phyloP scores from a whole-genome alignment of 2,329 filamentous ascomycete genomes.

The Neonectria faginata region DNA sequence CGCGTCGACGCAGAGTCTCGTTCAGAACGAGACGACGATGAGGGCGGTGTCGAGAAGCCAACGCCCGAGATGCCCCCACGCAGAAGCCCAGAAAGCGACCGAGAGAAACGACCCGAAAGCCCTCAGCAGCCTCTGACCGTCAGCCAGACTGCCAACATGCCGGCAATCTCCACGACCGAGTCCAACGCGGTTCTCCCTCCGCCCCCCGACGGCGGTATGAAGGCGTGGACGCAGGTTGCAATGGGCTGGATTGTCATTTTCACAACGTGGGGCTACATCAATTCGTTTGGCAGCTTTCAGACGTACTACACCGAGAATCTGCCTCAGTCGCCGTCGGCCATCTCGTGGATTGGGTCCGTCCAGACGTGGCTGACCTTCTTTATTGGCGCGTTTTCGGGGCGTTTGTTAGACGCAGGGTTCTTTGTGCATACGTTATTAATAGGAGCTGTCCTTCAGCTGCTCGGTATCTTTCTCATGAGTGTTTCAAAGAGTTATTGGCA shows the following conservation, averaged over 20 bases:
- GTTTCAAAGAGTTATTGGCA: slow-evolving; percentile 60
- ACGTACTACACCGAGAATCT: slow-evolving; percentile 53
- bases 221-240: slow-evolving; percentile 53
- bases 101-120: slow-evolving; percentile 1
- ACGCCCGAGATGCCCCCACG: neutral
- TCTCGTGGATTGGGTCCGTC: slow-evolving; percentile 61
- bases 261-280: slow-evolving; percentile 59
- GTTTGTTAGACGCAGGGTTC: slow-evolving; percentile 58
- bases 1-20: neutral
- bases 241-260: slow-evolving; percentile 57
- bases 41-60: slow-evolving; percentile 8
- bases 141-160: slow-evolving; percentile 10
- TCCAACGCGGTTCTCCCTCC: slow-evolving; percentile 22
- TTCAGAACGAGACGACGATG: neutral
- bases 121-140: slow-evolving; percentile 4
- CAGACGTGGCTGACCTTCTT: slow-evolving; percentile 59
- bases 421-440: slow-evolving; percentile 54
- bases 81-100: slow-evolving; percentile 7
- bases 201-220: slow-evolving; percentile 45
- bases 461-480: slow-evolving; percentile 60
- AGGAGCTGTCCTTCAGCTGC: slow-evolving; percentile 53
- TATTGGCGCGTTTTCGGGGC: slow-evolving; percentile 57
- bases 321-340: slow-evolving; percentile 51
- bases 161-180: slow-evolving; percentile 17
- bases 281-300: slow-evolving; percentile 60